Evolutionary conservation across 2,329 filamentous ascomycete genomes (phyloP), one percentile per base, ranked within the genome.

Genomic region (Torrubiella hemipterigena): DNA sequence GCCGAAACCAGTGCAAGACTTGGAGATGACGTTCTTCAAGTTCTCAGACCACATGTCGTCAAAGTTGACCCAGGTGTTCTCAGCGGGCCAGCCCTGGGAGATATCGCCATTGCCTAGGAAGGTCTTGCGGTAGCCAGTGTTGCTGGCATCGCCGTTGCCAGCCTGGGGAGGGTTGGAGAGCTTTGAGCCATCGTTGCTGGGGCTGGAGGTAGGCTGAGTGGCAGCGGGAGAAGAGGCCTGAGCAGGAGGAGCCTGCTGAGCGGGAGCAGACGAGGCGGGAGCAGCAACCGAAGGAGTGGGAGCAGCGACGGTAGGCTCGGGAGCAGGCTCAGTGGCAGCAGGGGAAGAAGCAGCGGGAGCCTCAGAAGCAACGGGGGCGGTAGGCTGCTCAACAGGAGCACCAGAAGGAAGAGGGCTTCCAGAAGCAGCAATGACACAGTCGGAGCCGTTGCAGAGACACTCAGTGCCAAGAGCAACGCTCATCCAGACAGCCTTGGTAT

Each of bases 71-170:
- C 51, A 55, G 19, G 40, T 27, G 29, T 34, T 24, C 17, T 38
- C 28, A 4, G 36, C 23, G 5, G 51, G 51, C 52, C 52, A 55
- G 19, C 49, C 50, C 9, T 41, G 44, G 3, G 36, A 37, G 23
- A 39, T 30, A 15, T 39, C 44, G 17, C 51, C 52, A 15, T 46
- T 42, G 10, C 49, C 50, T n/a, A 35, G 38, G 32, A 52, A 51
- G 30, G 25, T 18, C 26, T 35, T 35, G 19, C 45, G 39, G 16
- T 34, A 44, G 34, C 50, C 50, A 3, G 28, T 24, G 35, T 53
- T 51, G 12, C 16, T 14, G 19, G 45, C 42, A 21, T 31, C 31
- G 23, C 41, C 38, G 20, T 32, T 17, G 15, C 38, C 37, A 9
- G 32, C 32, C n/a, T n/a, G n/a, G 17, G 32, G 27, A 24, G 32